Conservation (phyloP, 768 basidiomycete genomes). For the Dioszegia aurantiaca region DNA sequence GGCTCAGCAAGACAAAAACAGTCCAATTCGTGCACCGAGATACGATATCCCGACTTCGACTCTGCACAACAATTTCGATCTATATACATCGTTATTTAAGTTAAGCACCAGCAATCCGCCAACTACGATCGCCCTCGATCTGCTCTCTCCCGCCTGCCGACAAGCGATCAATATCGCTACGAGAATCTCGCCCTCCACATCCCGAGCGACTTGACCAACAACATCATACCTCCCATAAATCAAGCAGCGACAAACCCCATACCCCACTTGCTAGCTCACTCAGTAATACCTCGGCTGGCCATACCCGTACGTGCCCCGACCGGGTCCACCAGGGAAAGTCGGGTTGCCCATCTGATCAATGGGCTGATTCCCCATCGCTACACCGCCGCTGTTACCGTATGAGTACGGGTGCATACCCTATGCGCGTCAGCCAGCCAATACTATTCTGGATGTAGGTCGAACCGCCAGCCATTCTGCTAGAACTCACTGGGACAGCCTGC, state of each 20-base stretch:
- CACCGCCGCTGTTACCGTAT: constrained; percentile 37
- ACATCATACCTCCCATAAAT: background rate
- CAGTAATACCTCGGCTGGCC: constrained; percentile 24
- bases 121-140: too few species aligned
- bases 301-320: constrained; percentile 39
- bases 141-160: too few species aligned
- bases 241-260: background rate
- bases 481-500: constrained; percentile 44
- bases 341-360: constrained; percentile 45
- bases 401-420: constrained; percentile 49
- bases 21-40: too few species aligned
- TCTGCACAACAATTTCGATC: too few species aligned
- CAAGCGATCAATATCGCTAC: too few species aligned
- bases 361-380: constrained; percentile 39
- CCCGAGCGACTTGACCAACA: too few species aligned
- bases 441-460: background rate
- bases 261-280: background rate
- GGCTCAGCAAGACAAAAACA: too few species aligned
- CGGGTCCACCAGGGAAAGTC: constrained; percentile 42
- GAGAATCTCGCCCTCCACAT: too few species aligned
- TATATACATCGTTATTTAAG: too few species aligned
- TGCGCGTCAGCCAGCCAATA: constrained; percentile 1
- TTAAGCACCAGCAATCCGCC: too few species aligned
- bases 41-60: too few species aligned
- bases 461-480: too few species aligned